Base-by-base conservation (phyloP, 805 yeast genomes). In the Saccharomycopsis fibuligera region DNA sequence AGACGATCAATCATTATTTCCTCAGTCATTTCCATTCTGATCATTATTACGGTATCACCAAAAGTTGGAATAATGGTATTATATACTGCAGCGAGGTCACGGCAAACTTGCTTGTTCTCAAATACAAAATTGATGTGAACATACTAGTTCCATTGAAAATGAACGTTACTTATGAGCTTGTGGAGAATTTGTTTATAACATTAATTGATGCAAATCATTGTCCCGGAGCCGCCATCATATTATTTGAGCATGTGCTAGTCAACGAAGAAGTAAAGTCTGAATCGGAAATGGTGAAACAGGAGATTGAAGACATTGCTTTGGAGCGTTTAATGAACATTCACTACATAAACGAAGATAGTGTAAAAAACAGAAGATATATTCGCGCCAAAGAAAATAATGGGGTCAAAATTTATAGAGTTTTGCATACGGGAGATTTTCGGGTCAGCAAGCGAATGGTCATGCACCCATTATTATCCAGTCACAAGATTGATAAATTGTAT, bases 381-480 rank as follows among this genome's bases (percentile, higher is more conserved):
- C 31, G 50, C 24, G 38, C 41, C n/a, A 17, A 30, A 10, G 51
- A 53, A 6, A 36, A 45, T 1, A 64, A 73, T 3, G 62, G 67
- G 0, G 41, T 63, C 0, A 46, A 54, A 1, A 48, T 51, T 2
- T 60, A 63, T 16, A 65, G 64, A 37, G 69, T 73, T 3, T 65
- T 93, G 29, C 99, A 93, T 62, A 89, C 97, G 45, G 99, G 99
- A 2, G 99, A 93, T 65, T 93, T 91, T 59, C 68, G 99, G 49
- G 88, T 89, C 9, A 74, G 75, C 54, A 64, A 65, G 31, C 57
- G 59, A 3, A 80, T 86, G 64, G 62, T 83, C 14, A 53, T 58
- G 3, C 69, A 74, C 49, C 42, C 36, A 39, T 59, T 35, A 54
- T 41, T 45, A 51, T 47, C 22, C 45, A 52, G 51, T 16, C 57